Evolutionary conservation across 441 rosid species (phyloP).

Genomic region (Corymbia citriodora): DNA sequence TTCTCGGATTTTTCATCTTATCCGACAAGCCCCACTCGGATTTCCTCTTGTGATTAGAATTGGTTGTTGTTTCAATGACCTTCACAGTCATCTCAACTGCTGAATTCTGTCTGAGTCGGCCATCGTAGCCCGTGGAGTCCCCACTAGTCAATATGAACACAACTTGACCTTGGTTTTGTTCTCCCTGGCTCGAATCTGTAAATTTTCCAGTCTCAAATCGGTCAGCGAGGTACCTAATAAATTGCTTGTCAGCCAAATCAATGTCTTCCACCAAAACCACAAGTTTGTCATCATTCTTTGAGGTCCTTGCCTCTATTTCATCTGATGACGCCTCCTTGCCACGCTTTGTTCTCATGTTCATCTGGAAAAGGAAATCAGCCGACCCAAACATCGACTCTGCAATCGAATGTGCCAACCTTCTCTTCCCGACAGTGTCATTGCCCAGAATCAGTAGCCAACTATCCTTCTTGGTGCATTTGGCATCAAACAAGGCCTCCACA

Average conservation of each 20-base stretch:
- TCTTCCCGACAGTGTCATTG: conserved; percentile 59
- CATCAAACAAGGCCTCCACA: conserved; percentile 32
- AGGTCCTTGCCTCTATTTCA: conserved; percentile 24
- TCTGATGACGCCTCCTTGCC: conserved; percentile 14
- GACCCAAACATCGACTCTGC: conserved; percentile 57
- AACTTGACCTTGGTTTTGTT: conserved; percentile 20
- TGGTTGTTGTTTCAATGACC: conserved; percentile 21
- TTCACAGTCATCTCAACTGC: conserved; percentile 55
- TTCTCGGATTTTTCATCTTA: conserved; percentile 1
- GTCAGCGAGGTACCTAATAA: conserved; percentile 50
- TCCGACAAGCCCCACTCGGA: background rate
- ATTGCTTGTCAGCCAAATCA: conserved; percentile 47
- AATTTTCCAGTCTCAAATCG: conserved; percentile 31
- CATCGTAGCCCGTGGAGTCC: conserved; percentile 17
- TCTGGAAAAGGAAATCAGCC: conserved; percentile 31
- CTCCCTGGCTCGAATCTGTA: conserved; percentile 20
- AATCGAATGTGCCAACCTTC: conserved; percentile 68
- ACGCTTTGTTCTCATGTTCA: conserved; percentile 35
- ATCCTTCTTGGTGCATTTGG: conserved; percentile 23
- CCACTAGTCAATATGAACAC: conserved; percentile 51
- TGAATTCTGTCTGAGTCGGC: conserved; percentile 12
- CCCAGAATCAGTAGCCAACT: conserved; percentile 67
- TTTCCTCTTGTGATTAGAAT: conserved; percentile 39
- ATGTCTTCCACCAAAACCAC: conserved; percentile 61
- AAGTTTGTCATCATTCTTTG: conserved; percentile 21